A percentile compares a stretch with the other conserved stretches of the same genome.
phyloP scores from a whole-genome alignment of 108 stramenopile genomes.

The Mediolabrus comicus region DNA sequence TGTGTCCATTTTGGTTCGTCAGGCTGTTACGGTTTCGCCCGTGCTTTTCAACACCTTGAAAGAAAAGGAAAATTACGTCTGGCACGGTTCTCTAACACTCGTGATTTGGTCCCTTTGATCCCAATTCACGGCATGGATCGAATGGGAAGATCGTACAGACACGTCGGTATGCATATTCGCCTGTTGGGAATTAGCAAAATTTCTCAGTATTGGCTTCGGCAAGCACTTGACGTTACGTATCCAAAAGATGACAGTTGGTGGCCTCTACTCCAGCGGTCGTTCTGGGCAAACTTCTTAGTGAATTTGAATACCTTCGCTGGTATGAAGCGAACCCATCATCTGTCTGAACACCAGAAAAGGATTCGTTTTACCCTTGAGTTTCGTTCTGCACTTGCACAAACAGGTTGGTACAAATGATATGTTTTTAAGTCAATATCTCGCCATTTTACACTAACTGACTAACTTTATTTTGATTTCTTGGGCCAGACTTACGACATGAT shows the following conservation, averaged over 20 bases:
- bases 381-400: slow-evolving; percentile 6
- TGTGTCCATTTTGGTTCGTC: background rate
- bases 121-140: slow-evolving; percentile 7
- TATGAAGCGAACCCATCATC: background rate
- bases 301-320: slow-evolving; percentile 6
- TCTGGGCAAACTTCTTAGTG: slow-evolving; percentile 6
- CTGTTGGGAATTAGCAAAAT: slow-evolving; percentile 6
- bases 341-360: slow-evolving; percentile 17
- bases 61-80: slow-evolving; percentile 13
- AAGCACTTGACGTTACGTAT: slow-evolving; percentile 19
- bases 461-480: background rate
- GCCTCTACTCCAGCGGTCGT: background rate
- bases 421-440: background rate
- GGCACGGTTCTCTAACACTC: slow-evolving; percentile 14
- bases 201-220: slow-evolving; percentile 16
- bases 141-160: slow-evolving; percentile 8
- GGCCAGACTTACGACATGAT: background rate
- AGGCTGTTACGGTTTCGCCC: slow-evolving; percentile 2
- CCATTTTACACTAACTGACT: background rate
- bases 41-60: slow-evolving; percentile 22
- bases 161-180: slow-evolving; percentile 22
- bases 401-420: slow-evolving; percentile 1
- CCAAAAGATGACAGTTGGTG: slow-evolving; percentile 5
- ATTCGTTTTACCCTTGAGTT: slow-evolving; percentile 11
- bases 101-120: slow-evolving; percentile 13